These are phyloP conservation scores for Chaetomium globosum DNA, from an alignment of 2,329 filamentous ascomycete genomes.

Conservation along the genomic window DNA sequence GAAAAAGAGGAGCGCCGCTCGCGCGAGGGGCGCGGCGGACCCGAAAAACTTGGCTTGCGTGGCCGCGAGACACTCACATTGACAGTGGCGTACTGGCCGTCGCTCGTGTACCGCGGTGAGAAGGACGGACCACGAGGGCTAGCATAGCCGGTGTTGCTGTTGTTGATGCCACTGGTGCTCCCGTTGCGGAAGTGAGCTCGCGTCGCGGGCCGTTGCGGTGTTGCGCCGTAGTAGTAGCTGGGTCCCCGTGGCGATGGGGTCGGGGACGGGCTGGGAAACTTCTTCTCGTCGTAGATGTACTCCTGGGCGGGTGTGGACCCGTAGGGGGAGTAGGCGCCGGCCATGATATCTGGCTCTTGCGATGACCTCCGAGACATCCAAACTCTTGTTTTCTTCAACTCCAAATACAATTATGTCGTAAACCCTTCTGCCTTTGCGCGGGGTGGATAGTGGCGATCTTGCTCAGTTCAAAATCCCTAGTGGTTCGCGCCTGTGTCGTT, in stretches of 20 bases:
- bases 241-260: slow-evolving; percentile 59
- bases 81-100: slow-evolving; percentile 65
- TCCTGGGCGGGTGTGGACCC: slow-evolving; percentile 51
- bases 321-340: slow-evolving; percentile 50
- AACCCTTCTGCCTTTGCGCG: slow-evolving; percentile 32
- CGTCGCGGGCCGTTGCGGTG: slow-evolving; percentile 58
- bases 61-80: slow-evolving; percentile 63
- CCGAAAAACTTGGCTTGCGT: slow-evolving; percentile 54
- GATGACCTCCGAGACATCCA: slow-evolving; percentile 42
- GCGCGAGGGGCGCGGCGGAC: slow-evolving; percentile 51
- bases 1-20: slow-evolving; percentile 61
- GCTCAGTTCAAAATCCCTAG: slow-evolving; percentile 25
- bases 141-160: slow-evolving; percentile 36
- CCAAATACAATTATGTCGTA: slow-evolving; percentile 15
- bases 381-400: slow-evolving; percentile 25
- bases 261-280: slow-evolving; percentile 58
- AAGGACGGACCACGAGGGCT: slow-evolving; percentile 50
- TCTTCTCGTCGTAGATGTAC: slow-evolving; percentile 56
- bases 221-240: slow-evolving; percentile 52
- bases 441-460: slow-evolving; percentile 29
- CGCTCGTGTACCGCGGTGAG: slow-evolving; percentile 64
- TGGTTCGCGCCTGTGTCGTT: slow-evolving; percentile 51
- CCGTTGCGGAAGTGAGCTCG: slow-evolving; percentile 53
- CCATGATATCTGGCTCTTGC: slow-evolving; percentile 46
- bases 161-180: slow-evolving; percentile 46